Evolutionary conservation across 2,329 filamentous ascomycete species (phyloP).

Genomic region (Tolypocladium paradoxum): DNA sequence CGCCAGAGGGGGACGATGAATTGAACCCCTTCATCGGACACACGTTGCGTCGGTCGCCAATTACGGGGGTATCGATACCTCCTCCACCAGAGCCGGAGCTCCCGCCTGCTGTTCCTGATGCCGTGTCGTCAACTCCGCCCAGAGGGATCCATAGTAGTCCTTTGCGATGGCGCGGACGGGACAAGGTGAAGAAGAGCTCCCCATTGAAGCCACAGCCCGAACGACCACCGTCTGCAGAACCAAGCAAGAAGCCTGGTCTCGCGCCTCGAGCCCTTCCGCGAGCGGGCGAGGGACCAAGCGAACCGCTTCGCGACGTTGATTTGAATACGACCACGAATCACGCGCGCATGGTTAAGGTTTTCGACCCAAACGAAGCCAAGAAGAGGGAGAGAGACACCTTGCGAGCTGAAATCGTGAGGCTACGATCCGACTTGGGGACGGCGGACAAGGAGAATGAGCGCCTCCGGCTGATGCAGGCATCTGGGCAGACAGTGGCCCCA

Average conservation of each 20-base stretch:
- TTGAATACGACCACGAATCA: slow-evolving; percentile 16
- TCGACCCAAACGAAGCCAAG: slow-evolving; percentile 36
- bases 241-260: slow-evolving; percentile 1
- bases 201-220: slow-evolving; percentile 35
- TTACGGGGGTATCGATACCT: slow-evolving; percentile 19
- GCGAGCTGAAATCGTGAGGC: slow-evolving; percentile 39
- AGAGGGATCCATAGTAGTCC: slow-evolving; percentile 50
- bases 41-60: slow-evolving; percentile 14
- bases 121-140: slow-evolving; percentile 43
- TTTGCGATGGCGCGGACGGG: slow-evolving; percentile 29
- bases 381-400: slow-evolving; percentile 42
- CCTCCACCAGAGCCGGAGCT: slow-evolving; percentile 48
- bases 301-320: neutral
- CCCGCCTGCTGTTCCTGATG: slow-evolving; percentile 45
- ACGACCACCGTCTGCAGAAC: slow-evolving; percentile 9
- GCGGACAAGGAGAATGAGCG: slow-evolving; percentile 49
- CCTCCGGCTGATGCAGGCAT: slow-evolving; percentile 29
- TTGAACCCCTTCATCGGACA: slow-evolving; percentile 19
- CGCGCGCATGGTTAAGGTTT: slow-evolving; percentile 29
- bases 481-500: slow-evolving; percentile 23
- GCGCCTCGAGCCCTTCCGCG: neutral
- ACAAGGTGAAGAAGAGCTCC: slow-evolving; percentile 32
- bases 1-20: slow-evolving; percentile 16
- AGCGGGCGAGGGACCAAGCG: neutral
- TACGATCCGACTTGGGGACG: slow-evolving; percentile 48